Percentiles rank a stretch among this genome's conserved stretches.
Conservation (phyloP, 1,139 yeast species). For the Protomyces gravidus region DNA sequence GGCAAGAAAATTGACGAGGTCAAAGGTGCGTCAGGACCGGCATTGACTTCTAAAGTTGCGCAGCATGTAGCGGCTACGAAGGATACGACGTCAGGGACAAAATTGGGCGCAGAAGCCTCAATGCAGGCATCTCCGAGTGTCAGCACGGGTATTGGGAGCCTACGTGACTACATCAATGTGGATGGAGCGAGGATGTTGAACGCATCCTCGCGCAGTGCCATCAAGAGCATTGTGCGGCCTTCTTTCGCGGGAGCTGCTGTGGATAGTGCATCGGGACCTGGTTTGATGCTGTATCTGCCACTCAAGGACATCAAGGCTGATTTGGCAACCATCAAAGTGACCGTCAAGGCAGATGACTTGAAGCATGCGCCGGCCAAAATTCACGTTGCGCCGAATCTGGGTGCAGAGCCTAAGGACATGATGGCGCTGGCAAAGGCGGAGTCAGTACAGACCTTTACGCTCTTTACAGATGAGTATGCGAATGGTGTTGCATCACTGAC, state of each 20-base stretch:
- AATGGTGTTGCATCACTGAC: neutral
- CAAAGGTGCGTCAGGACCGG: slow-evolving; percentile 61
- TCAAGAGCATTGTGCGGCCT: slow-evolving; percentile 11
- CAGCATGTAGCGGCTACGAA: slow-evolving; percentile 1
- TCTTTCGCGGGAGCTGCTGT: slow-evolving; percentile 16
- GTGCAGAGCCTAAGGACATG: slow-evolving; percentile 2
- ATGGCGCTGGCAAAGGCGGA: slow-evolving; percentile 16
- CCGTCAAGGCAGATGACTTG: neutral
- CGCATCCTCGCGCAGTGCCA: slow-evolving; percentile 4
- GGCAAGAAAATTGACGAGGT: slow-evolving; percentile 37
- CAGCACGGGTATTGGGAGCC: neutral
- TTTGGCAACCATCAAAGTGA: neutral
- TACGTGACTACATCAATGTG: slow-evolving; percentile 1
- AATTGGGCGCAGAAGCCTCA: slow-evolving; percentile 6
- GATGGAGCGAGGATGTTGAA: neutral
- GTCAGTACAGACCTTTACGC: slow-evolving; percentile 16
- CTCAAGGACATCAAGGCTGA: neutral
- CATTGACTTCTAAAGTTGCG: slow-evolving; percentile 22
- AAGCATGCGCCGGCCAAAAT: slow-evolving; percentile 9
- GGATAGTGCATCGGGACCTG: slow-evolving; percentile 9
- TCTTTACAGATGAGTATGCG: slow-evolving; percentile 19
- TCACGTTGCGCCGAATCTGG: slow-evolving; percentile 17
- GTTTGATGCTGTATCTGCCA: slow-evolving; percentile 4
- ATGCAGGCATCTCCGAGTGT: slow-evolving; percentile 9
- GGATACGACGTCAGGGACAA: slow-evolving; percentile 6